Evolutionary conservation across 2,329 filamentous ascomycete genomes (phyloP).

Genomic region (Cladorrhinum sp.): DNA sequence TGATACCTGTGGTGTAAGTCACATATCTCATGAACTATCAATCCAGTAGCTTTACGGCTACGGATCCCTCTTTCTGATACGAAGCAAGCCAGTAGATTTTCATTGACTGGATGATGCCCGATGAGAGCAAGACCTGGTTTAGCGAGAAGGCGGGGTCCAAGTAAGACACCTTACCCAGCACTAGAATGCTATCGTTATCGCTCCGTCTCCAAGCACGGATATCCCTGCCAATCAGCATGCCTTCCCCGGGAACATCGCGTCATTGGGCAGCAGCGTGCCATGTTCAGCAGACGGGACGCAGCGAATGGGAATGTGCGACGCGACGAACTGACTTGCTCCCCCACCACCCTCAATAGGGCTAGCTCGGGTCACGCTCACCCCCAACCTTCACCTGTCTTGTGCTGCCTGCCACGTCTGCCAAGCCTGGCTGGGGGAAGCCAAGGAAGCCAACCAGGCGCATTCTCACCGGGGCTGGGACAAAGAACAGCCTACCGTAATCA

Average conservation of each 20-base stretch:
- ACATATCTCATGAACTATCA: too few species aligned
- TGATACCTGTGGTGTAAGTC: too few species aligned
- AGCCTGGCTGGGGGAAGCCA: not conserved
- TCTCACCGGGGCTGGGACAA: slow-evolving; percentile 11
- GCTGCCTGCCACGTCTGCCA: slow-evolving; percentile 9
- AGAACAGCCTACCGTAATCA: slow-evolving; percentile 9
- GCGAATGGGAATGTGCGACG: not conserved
- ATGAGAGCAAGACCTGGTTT: too few species aligned
- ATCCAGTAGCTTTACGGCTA: too few species aligned
- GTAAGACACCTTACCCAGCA: not conserved
- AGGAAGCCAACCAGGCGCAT: not conserved
- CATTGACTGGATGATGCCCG: too few species aligned
- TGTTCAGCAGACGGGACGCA: slow-evolving; percentile 5
- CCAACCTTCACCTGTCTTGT: not conserved
- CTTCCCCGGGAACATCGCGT: not conserved
- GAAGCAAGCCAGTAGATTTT: too few species aligned
- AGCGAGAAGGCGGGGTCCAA: not conserved
- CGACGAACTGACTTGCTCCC: not conserved
- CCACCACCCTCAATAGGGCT: not conserved
- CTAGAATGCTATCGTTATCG: slow-evolving; percentile 5
- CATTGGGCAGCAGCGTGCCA: slow-evolving; percentile 1
- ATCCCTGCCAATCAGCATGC: slow-evolving; percentile 1
- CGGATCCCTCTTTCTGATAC: too few species aligned
- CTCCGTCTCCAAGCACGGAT: not conserved
- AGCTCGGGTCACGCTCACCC: slow-evolving; percentile 12